A percentile compares a stretch with the other conserved stretches of the same genome.
Conservation (phyloP, 108 stramenopile genomes). For the Cyclotella atomus region DNA sequence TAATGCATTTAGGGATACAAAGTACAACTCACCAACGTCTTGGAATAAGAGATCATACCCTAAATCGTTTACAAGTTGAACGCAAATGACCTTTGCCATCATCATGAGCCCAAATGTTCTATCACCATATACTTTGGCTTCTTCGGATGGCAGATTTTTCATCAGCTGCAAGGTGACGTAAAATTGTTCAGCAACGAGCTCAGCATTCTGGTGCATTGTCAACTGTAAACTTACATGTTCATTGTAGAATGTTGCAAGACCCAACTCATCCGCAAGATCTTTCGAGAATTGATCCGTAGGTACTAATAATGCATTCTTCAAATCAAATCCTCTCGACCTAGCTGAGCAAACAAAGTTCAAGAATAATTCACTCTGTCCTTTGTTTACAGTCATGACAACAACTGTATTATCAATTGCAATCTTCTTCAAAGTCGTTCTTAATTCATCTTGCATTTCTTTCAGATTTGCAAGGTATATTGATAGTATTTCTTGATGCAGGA, state of each 20-base stretch:
- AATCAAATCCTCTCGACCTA: conserved; percentile 50
- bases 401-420: conserved; percentile 49
- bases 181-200: too few relatives aligned
- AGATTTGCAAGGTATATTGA: conserved; percentile 22
- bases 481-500: conserved; percentile 26
- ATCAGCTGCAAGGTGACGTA: conserved; percentile 58
- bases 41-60: conserved; percentile 77
- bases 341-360: conserved; percentile 62
- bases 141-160: conserved; percentile 48
- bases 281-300: conserved; percentile 49
- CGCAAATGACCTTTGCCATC: conserved; percentile 84
- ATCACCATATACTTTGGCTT: conserved; percentile 73
- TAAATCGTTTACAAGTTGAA: conserved; percentile 21
- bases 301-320: conserved; percentile 40
- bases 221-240: conserved; percentile 12
- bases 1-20: too few relatives aligned
- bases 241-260: conserved; percentile 50
- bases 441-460: conserved; percentile 23
- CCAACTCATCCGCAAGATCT: conserved; percentile 46
- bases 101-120: conserved; percentile 76
- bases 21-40: conserved; percentile 66
- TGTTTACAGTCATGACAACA: conserved; percentile 48
- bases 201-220: too few relatives aligned
- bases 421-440: conserved; percentile 21
- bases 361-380: conserved; percentile 51